These are phyloP conservation scores for Arachnopeziza araneosa DNA, from an alignment of 2,329 filamentous ascomycete species.

Conservation along the genomic window DNA sequence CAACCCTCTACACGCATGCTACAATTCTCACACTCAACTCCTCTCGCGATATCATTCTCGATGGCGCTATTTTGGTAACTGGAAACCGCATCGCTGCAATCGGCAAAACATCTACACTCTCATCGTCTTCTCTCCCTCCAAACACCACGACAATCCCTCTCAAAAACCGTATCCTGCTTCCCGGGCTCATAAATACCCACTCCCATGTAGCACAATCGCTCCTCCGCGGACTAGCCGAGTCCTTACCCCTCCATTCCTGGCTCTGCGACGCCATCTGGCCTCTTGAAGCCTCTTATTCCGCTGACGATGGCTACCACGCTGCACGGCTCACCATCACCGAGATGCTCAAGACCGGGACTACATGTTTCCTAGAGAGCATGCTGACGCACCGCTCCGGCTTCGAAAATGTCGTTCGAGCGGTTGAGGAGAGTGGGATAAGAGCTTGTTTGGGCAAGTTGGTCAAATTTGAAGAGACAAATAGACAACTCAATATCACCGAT, in stretches of 20 bases:
- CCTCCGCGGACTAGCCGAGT: constrained; percentile 43
- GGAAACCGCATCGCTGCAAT: constrained; percentile 38
- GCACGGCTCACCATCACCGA: constrained; percentile 44
- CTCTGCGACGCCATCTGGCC: constrained; percentile 47
- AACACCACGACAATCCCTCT: constrained; percentile 32
- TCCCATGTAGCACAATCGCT: constrained; percentile 45
- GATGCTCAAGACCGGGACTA: constrained; percentile 46
- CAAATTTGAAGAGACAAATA: constrained; percentile 34
- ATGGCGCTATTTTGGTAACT: constrained; percentile 41
- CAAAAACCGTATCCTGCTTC: constrained; percentile 41
- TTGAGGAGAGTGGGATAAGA: constrained; percentile 39
- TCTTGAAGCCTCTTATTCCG: constrained; percentile 39
- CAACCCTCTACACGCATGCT: constrained; percentile 39
- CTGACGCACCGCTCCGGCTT: constrained; percentile 42
- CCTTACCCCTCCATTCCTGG: constrained; percentile 45
- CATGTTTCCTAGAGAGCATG: constrained; percentile 48
- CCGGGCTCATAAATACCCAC: constrained; percentile 45
- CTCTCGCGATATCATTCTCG: constrained; percentile 38
- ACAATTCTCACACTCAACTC: constrained; percentile 48
- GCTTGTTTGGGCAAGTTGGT: constrained; percentile 33
- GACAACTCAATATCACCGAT: constrained; percentile 31
- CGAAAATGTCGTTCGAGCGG: constrained; percentile 38
- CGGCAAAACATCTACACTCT: constrained; percentile 33
- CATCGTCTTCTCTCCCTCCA: constrained; percentile 21
- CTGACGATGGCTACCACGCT: constrained; percentile 44